Evolutionary conservation across 768 basidiomycete species (phyloP), one percentile per base, ranked within the genome.

Genomic region (Calocera viscosa): DNA sequence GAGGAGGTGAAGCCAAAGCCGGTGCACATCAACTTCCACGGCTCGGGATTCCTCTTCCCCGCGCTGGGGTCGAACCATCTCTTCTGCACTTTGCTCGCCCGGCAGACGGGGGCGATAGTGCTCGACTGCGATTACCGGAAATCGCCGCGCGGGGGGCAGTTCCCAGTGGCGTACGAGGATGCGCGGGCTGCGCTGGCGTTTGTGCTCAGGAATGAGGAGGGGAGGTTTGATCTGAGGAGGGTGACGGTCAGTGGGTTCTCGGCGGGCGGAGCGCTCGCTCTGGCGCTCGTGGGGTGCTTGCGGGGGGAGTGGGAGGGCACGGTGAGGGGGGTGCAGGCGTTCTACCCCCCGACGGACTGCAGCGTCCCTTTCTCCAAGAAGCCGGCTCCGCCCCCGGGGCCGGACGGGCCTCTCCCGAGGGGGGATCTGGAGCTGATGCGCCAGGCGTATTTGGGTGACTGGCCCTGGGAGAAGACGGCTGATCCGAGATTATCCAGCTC

Each of bases 111-210:
- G 24, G 53, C 53, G 26, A 60, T 60, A 2, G 53, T 60, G 53
- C 53, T 60, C 7, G 53, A 60, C 53, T 60, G 53, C 53, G 53
- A 60, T 19, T 60, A 60, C 53, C 53, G 53, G 14, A 60, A 60
- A 19, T 5, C 35, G 53, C 26, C 30, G 14, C 53, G 53, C 11
- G 30, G 53, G 5, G 14, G 24, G 24, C 26, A 28, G 7, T 60
- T 60, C 53, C 53, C 53, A 10, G 30, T 19, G 24, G 26, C 53
- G 53, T 30, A 32, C 16, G 53, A 60, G 14, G 53, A 60, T 32
- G 53, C 53, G 11, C 24, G 24, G 24, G 53, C 53, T 10, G 53
- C 53, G 53, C 53, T 60, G 26, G 53, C 11, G 30, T 60, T 8
- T 10, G 53, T 60, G 26, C 14, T 26, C 14, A 2, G 30, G 2